Evolutionary conservation across 768 basidiomycete species (phyloP), one percentile per base, ranked within the genome.

Genomic region (Suillus brevipes): DNA sequence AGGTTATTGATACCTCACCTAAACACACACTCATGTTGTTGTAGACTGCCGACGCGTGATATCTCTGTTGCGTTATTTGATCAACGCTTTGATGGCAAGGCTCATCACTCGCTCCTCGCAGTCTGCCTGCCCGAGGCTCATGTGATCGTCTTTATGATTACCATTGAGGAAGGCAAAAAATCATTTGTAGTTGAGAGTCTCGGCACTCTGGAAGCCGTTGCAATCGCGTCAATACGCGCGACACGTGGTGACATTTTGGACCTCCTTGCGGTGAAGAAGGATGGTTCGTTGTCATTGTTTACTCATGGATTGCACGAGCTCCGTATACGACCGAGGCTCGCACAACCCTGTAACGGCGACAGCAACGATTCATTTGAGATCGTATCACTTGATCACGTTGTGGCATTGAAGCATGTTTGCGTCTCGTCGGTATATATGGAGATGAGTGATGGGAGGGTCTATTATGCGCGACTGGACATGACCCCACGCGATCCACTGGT

Each of bases 171-270:
- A 28, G 77, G 61, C 23, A 68, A 83, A 55, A 75, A 79, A 40
- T 75, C 77, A 3, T 73, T 88, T 58, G 77, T 79, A 62, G 79
- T 84, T 34, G 71, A 70, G 1, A 76, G 73, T n/a, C 25, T 83
- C 16, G 70, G 78, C 73, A 45, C 77, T 71, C 65, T 80, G 13
- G 73, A 78, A 9, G 90, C 85, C 0, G 69, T 85, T 1, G 85
- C 88, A 2, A 82, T 85, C 0, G 79, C 83, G 1, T 78, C 91
- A 4, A 75, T 95, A 45, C 79, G 84, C 23, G 84, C 87, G 2
- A 90, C 89, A 4, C 86, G 95, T 23, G 77, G 77, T 8, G 77
- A 81, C 16, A 80, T 93, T 16, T 82, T 82, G 73, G 95, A 97
- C 74, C 78, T 95, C 12, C 76, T 97, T 6, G 75, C 90, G 18